Base-by-base conservation (phyloP, 768 basidiomycete species). In the Dendrothele bispora region DNA sequence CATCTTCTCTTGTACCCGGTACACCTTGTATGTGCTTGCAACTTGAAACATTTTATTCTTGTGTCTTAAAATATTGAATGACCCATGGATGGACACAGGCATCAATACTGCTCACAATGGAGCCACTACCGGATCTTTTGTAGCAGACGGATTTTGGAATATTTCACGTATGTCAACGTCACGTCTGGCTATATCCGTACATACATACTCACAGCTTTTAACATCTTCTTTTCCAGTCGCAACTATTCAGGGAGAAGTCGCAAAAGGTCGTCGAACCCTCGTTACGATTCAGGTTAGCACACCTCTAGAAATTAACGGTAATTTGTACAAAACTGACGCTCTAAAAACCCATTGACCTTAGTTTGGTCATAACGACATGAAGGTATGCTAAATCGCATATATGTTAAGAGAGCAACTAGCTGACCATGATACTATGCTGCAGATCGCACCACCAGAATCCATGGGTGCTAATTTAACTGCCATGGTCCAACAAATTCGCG, bases 401-500 rank as follows among this genome's bases (percentile, higher is more conserved):
- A n/a, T n/a, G n/a, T n/a, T n/a, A n/a, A n/a, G n/a, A n/a, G n/a
- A n/a, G n/a, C n/a, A n/a, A n/a, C n/a, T n/a, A n/a, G n/a, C n/a
- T n/a, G n/a, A n/a, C n/a, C n/a, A n/a, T n/a, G 46, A 62, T 62
- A 59, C 69, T 70, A n/a, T n/a, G n/a, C n/a, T n/a, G n/a, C n/a
- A n/a, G 49, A 70, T 75, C 38, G 71, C 69, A 1, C 64, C 70
- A 34, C 70, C 72, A 4, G 72, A 67, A 48, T 72, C 69, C 0
- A 74, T 74, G 72, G 70, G 70, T 7, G 65, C 63, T 1, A 73
- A 75, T 45, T 39, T 73, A 32, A 73, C 73, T 14, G 54, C 54
- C 7, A 73, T 71, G 71, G 65, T 71, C 6, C 43, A 67, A 43
- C 62, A 71, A 47, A 60, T 73, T 40, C 60, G 69, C 8, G 62